A percentile compares a stretch with the other conserved stretches of the same genome.
These are phyloP conservation scores for Nothophytophthora sp. DNA, from an alignment of 352 stramenopile species.

Conservation along the genomic window DNA sequence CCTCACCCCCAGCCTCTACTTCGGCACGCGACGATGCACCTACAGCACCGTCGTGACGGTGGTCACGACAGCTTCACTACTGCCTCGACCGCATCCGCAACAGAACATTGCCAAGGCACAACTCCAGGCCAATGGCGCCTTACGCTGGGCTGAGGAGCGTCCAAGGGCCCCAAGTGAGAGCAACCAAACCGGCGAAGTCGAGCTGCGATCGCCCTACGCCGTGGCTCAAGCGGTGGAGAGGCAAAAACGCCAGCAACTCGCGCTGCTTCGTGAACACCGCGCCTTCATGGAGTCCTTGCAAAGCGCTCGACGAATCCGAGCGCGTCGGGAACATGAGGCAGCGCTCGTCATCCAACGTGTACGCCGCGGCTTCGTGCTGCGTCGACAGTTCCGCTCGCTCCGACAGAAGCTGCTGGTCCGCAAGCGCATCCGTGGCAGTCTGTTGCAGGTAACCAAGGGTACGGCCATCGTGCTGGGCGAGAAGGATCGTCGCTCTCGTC, in stretches of 20 bases:
- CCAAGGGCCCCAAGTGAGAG: conserved; percentile 11
- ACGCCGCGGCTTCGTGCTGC: conserved; percentile 52
- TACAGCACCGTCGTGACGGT: conserved; percentile 77
- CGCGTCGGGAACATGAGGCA: conserved; percentile 37
- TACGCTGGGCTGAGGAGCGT: conserved; percentile 22
- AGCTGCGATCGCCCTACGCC: conserved; percentile 13
- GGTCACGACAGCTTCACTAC: conserved; percentile 48
- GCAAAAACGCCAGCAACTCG: conserved; percentile 28
- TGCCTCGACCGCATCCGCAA: conserved; percentile 27
- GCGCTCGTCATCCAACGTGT: conserved; percentile 57
- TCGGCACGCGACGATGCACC: conserved; percentile 66
- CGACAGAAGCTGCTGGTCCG: conserved; percentile 56
- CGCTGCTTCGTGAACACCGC: conserved; percentile 38
- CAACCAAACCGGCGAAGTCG: conserved; percentile 19
- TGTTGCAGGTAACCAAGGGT: conserved; percentile 62
- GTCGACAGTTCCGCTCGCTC: conserved; percentile 45
- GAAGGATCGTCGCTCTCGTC: conserved; percentile 41
- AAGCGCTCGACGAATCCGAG: conserved; percentile 27
- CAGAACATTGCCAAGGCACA: not conserved
- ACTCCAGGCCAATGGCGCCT: conserved; percentile 3
- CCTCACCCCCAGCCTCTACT: conserved; percentile 66
- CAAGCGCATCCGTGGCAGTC: conserved; percentile 59
- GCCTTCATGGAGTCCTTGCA: conserved; percentile 53
- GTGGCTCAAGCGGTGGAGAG: conserved; percentile 10
- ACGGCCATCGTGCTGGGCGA: conserved; percentile 66